Percentiles rank a stretch among this genome's conserved stretches.
Evolutionary conservation across 208 protist species (phyloP).

Genomic region (Angomonas ambiguus): DNA sequence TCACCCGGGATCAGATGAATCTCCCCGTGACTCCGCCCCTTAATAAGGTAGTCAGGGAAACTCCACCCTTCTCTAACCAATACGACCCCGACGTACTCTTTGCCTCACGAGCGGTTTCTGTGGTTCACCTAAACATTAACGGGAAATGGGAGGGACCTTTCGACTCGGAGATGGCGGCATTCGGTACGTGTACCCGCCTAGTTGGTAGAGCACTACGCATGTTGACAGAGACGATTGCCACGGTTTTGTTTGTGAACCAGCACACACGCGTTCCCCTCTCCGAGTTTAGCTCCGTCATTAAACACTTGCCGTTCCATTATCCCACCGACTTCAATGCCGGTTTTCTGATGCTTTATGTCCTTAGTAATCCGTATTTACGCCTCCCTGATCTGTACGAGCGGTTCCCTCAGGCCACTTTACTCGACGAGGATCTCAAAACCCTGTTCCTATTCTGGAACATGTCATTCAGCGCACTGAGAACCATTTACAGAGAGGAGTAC

Average conservation of each 20-base stretch:
- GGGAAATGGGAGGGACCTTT: conserved; percentile 69
- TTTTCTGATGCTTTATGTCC: conserved; percentile 70
- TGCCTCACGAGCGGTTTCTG: conserved; percentile 74
- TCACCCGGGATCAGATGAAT: conserved; percentile 44
- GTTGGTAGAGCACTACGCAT: conserved; percentile 62
- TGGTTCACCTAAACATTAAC: conserved; percentile 71
- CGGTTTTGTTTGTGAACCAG: conserved; percentile 48
- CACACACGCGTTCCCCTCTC: conserved; percentile 46
- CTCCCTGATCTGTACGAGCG: conserved; percentile 36
- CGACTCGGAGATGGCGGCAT: conserved; percentile 78
- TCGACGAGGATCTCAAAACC: conserved; percentile 57
- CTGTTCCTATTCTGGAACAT: conserved; percentile 85
- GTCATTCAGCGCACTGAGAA: conserved; percentile 37
- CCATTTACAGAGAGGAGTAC: conserved; percentile 1
- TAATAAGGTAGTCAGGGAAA: too few relatives aligned
- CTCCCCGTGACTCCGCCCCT: conserved; percentile 31
- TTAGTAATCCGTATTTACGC: conserved; percentile 54
- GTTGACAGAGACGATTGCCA: conserved; percentile 63
- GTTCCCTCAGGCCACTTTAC: conserved; percentile 55
- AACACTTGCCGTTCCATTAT: conserved; percentile 55
- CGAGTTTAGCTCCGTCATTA: conserved; percentile 42
- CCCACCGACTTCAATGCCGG: conserved; percentile 75
- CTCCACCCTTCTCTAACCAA: neutral
- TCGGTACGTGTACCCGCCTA: conserved; percentile 66
- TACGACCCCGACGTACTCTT: conserved; percentile 42